Evolutionary conservation across 2,329 filamentous ascomycete species (phyloP), one percentile per base, ranked within the genome.

Genomic region (Chrysosphaeria jannelii): DNA sequence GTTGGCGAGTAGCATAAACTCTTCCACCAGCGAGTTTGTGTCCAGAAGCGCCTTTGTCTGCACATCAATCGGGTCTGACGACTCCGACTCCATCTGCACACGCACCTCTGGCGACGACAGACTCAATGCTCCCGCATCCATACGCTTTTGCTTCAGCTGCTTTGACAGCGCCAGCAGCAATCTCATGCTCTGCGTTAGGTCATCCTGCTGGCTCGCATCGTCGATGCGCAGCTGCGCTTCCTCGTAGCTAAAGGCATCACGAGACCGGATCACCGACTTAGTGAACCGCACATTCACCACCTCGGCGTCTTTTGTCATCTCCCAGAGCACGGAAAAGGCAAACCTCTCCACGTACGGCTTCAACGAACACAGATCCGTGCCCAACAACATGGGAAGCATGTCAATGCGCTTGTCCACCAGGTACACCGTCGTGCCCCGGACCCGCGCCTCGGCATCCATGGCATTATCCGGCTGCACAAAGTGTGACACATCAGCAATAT

Each of bases 1-100:
- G 47, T 97, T 97, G 52, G 85, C 88, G 41, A 93, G 71, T 39
- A 97, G 54, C 85, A 97, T 97, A 54, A 97, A 93, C 41, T 97
- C 85, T 41, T 97, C 85, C 14, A 97, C 88, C 5, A 97, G 60
- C 12, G 81, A 91, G 50, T 93, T 97, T 25, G 85, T 97, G 38
- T 85, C 79, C 18, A 97, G 64, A 24, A 79, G 63, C 35, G 79
- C 59, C 47, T 97, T 97, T 5, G 79, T 89, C 51, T 93, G 78
- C 34, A 97, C 75, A 36, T 93, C 85, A 25, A 90, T 69, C 1
- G 85, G 81, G 39, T 93, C 85, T 2, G 79, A 89, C 1, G 81
- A 88, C 45, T 97, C 85, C 6, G 74, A 89, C 41, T 91, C 81
- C 37, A 74, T 72, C 43, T 91, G 75, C 14, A 97, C 75, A 42